Percentiles rank a stretch among this genome's conserved stretches.
These are phyloP conservation scores for Haematococcus sp. DNA, from an alignment of 139 green algal genomes.

Conservation along the genomic window DNA sequence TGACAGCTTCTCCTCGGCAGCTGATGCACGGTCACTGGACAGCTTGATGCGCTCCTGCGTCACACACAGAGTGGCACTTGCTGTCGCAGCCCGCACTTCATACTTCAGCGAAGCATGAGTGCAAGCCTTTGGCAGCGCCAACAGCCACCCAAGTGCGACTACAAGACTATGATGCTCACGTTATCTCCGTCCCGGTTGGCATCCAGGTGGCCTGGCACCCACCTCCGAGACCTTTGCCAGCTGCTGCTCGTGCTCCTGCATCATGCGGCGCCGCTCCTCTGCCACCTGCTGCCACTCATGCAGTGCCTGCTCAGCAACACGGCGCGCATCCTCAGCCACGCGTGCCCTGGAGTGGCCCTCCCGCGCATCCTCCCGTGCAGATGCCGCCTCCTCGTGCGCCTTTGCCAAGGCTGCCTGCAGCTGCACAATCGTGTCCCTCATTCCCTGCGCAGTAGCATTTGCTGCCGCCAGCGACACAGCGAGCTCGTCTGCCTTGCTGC, in stretches of 20 bases:
- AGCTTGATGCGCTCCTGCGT: conserved; percentile 14
- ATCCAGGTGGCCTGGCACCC: no score
- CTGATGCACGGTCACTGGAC: conserved; percentile 9
- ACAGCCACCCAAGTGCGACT: no score
- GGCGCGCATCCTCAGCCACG: conserved; percentile 4
- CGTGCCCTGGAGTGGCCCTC: conserved; percentile 3
- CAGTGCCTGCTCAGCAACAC: not conserved
- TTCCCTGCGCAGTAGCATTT: not conserved
- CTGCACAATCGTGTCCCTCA: not conserved
- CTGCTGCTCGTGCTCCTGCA: conserved; percentile 2
- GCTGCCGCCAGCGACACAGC: not conserved
- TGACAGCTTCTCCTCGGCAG: conserved; percentile 3
- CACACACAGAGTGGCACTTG: not conserved
- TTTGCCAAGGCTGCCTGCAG: conserved; percentile 2
- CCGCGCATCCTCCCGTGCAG: not conserved
- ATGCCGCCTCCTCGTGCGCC: conserved; percentile 5
- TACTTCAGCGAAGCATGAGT: no score
- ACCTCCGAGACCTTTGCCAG: no score
- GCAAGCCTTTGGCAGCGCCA: no score
- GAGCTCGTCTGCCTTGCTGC: not conserved
- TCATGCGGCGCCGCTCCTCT: not conserved
- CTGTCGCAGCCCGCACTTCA: no score
- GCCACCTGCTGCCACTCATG: conserved; percentile 3
- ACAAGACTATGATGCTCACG: no score
- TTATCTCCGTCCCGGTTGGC: no score